Base-by-base conservation (phyloP, 805 yeast genomes). In the Suhomyces faveliae region DNA sequence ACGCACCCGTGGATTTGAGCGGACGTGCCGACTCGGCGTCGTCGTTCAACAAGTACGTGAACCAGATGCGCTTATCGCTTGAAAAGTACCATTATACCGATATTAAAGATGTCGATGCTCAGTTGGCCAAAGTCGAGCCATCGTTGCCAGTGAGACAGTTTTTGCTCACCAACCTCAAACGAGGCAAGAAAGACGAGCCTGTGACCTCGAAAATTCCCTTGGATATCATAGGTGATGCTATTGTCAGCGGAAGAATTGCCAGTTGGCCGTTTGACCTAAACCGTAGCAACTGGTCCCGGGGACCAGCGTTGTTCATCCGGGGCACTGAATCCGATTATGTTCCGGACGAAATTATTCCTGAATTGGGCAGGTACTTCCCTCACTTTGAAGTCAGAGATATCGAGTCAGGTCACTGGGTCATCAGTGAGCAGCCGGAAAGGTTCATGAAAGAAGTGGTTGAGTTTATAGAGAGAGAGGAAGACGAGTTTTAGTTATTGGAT, bases 321-420 rank as follows among this genome's bases (percentile, higher is more conserved):
- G 98, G 97, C 1, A 73, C 85, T 0, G 72, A 80, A 40, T 87
- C 96, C 1, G 66, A 72, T 5, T 91, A 89, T 61, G 84, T 92
- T 15, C 85, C 95, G 0, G 97, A 91, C 63, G 96, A 90, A 51
- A 80, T 78, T 22, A 63, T 90, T 19, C 84, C 87, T 0, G 79
- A 79, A 15, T 85, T 89, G 43, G 95, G 91, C 1, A 67, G 70
- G 47, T 87, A 79, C 59, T 92, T 89, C 68, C 97, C 97, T 0
- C 71, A 74, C 21, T 89, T 89, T 59, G 87, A 81, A 51, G 67
- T 87, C 11, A 73, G 79, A 40, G 96, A 87, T 59, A 71, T 94
- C 20, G 84, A 88, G 15, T 80, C 91, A 0, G 97, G 97, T 1
- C 99, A 92, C 65, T 92, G 97, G 96, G 79, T 91, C 12, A 89